Evolutionary conservation across 164 flowering plant genomes (phyloP).

Genomic region (Litsea cubeba): DNA sequence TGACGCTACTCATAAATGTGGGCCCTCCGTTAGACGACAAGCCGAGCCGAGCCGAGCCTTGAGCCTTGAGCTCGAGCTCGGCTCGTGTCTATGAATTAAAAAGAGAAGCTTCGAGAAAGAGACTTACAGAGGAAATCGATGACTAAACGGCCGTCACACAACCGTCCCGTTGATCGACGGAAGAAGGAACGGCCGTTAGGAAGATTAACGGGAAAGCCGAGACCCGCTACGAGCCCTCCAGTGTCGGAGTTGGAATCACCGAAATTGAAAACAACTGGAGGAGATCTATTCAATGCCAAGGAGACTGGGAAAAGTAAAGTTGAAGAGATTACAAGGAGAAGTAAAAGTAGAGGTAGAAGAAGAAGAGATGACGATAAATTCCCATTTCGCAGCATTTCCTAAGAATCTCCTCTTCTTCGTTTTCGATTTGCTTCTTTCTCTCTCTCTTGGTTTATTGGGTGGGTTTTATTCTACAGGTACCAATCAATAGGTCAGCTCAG

Average conservation of each 20-base stretch:
- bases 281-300: too few species aligned
- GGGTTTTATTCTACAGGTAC: too few species aligned
- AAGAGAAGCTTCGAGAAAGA: too few species aligned
- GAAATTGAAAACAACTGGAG: slow-evolving; percentile 35
- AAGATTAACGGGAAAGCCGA: slow-evolving; percentile 25
- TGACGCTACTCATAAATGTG: too few species aligned
- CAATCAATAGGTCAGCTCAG: too few species aligned
- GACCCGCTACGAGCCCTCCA: slow-evolving; percentile 33
- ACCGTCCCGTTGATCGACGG: slow-evolving; percentile 29
- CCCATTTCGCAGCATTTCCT: not conserved
- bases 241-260: slow-evolving; percentile 56
- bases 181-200: slow-evolving; percentile 42
- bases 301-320: slow-evolving; percentile 5
- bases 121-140: slow-evolving; percentile 33
- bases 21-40: too few species aligned
- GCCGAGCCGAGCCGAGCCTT: too few species aligned
- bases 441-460: too few species aligned
- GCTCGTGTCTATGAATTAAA: too few species aligned
- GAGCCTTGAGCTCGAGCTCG: too few species aligned
- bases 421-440: not conserved
- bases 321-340: not conserved
- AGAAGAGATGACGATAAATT: not conserved
- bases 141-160: slow-evolving; percentile 39
- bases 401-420: not conserved
- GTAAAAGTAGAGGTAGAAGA: not conserved